Conservation (phyloP, 805 yeast genomes). For the Zygotorulaspora florentina region DNA sequence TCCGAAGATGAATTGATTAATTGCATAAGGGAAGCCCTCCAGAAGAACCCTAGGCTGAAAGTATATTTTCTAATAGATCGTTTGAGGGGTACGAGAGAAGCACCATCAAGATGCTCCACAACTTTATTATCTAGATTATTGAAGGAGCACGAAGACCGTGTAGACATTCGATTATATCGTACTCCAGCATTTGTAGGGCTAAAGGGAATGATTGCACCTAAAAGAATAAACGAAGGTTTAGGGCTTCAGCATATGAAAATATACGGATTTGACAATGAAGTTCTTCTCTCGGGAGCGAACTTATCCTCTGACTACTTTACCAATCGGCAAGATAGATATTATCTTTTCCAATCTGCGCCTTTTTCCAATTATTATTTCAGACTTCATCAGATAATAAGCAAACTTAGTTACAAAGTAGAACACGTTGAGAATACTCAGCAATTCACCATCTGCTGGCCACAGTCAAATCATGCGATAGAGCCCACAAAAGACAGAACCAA, state of each 20-base stretch:
- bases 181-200: constrained; percentile 81
- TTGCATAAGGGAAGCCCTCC: constrained; percentile 57
- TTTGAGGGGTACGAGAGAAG: constrained; percentile 87
- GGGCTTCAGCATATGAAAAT: constrained; percentile 97
- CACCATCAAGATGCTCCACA: constrained; percentile 76
- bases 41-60: constrained; percentile 53
- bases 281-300: constrained; percentile 87
- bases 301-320: constrained; percentile 88
- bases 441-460: constrained; percentile 71
- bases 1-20: constrained; percentile 70
- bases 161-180: constrained; percentile 78
- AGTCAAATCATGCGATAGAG: constrained; percentile 58
- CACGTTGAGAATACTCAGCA: constrained; percentile 44
- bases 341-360: constrained; percentile 53
- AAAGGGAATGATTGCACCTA: constrained; percentile 63
- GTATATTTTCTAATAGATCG: constrained; percentile 81
- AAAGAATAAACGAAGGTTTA: constrained; percentile 79
- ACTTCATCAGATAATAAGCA: constrained; percentile 65
- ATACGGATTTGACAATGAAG: constrained; percentile 90
- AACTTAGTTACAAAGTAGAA: constrained; percentile 62
- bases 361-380: constrained; percentile 70
- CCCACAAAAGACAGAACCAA: constrained; percentile 53
- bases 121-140: constrained; percentile 64
- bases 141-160: constrained; percentile 55
- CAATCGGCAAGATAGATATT: constrained; percentile 91